Evolutionary conservation across 1,284 basidiomycete genomes (phyloP), one percentile per base, ranked within the genome.

Genomic region (Ustilago xerochloae): DNA sequence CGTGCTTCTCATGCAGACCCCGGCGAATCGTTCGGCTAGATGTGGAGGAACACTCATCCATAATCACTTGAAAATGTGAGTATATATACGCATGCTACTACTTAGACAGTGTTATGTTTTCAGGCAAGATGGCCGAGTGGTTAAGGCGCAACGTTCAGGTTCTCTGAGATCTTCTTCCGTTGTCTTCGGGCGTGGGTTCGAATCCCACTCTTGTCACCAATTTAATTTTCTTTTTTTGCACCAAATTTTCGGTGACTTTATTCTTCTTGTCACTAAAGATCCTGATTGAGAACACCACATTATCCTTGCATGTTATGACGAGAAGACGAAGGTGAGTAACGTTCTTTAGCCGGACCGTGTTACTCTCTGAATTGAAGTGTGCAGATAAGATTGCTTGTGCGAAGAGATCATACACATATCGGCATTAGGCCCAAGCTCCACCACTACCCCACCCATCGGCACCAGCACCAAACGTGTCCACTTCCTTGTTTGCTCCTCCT

Each of bases 101-200:
- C 2, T 0, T 2, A 8, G 0, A 0, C 9, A 0, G 13, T 41
- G 6, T n/a, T 43, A 20, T 26, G 8, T 30, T 48, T n/a, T 26
- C 39, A 58, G 81, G 71, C 80, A 78, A 81, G 81, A 82, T 82
- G 81, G 81, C 81, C 78, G 81, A 82, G 81, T 82, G 81, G 81
- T 82, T 82, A 81, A 81, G 79, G 80, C 81, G 81, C 74, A 63
- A 62, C 63, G 63, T 75, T 75, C 73, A 71, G 67, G 73, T 28
- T 36, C 47, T 35, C 53, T 59, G 48, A 58, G n/a, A 60, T 55
- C 15, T 58, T 38, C 51, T 20, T 52, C 64, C 67, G 67, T 61
- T 61, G 68, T 80, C 78, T 80, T 78, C 78, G 78, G 78, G 80
- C 80, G 80, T 82, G 80, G 78, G 80, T 82, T 82, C 80, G 80